phyloP scores from a whole-genome alignment of 2,329 filamentous ascomycete genomes.

The Venturia asperata region DNA sequence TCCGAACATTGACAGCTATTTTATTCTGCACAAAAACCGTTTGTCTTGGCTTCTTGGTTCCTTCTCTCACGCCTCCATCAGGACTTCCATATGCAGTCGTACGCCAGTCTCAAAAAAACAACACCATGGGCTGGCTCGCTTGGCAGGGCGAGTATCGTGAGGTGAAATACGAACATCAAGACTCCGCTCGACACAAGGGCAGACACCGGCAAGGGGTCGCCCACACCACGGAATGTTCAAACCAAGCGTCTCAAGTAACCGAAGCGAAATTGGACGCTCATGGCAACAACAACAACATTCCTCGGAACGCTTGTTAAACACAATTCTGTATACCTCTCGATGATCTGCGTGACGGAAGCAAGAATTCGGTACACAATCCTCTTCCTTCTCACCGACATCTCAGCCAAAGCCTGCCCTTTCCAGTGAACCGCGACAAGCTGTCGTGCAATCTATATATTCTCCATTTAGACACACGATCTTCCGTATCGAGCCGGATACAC shows the following conservation, averaged over 20 bases:
- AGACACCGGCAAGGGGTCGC: neutral
- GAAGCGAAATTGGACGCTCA: neutral
- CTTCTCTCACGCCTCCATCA: constrained; percentile 1
- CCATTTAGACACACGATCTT: neutral
- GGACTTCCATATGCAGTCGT: too few species aligned
- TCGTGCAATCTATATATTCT: constrained; percentile 2
- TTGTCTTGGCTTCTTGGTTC: neutral
- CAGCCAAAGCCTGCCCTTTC: too few species aligned
- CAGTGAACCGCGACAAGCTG: neutral
- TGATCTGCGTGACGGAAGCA: neutral
- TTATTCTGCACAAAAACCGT: neutral
- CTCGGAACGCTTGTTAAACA: too few species aligned
- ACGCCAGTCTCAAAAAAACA: neutral
- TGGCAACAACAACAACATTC: neutral
- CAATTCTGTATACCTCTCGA: neutral
- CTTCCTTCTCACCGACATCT: neutral
- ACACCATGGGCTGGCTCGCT: neutral
- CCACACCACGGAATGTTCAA: neutral
- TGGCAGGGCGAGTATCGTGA: neutral
- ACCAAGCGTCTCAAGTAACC: neutral
- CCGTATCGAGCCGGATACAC: neutral
- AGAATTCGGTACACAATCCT: neutral
- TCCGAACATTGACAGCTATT: neutral
- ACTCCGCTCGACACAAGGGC: neutral
- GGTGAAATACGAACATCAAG: neutral